Evolutionary conservation across 202 grass and related monocot genomes (phyloP), one percentile per base, ranked within the genome.

Genomic region (Musa balbisiana): DNA sequence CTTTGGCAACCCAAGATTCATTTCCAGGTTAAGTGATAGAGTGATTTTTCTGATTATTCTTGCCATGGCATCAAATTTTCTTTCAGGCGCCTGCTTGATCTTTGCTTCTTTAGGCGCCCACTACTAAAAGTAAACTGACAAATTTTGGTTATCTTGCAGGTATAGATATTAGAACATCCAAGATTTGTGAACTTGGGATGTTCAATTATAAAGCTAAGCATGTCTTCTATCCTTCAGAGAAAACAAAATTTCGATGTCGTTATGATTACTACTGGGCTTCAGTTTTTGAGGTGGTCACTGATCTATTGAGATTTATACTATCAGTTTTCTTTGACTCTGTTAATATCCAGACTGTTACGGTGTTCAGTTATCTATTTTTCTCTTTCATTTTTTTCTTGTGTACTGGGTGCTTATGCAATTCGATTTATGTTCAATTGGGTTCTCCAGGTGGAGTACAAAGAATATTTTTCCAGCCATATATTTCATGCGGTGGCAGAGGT

Each of bases 211-310:
- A 84, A 87, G 77, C 93, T 83, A 93, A 97, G 73, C 90, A 91
- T 82, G 82, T 97, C 10, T 84, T 93, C 77, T 89, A 91, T 78
- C 80, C 85, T 16, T 97, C 79, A 1, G 88, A 83, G 53, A 93
- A 86, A 62, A 89, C 82, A 73, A 93, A 68, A 83, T 92, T 91
- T 53, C 88, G 81, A 25, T 97, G 93, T 64, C 88, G 81, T 58
- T 88, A 97, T 83, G 90, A 93, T 72, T 97, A 97, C 82, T 97
- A 97, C 65, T 97, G 93, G 93, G 86, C 93, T 82, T 93, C 90
- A 72, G 80, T 97, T 84, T 93, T 97, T 71, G 84, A 93, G 90
- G 93, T 93, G 62, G 86, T 23, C 59, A 13, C 55, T 76, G 55
- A 50, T 69, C 27, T n/a, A 76, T 87, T 74, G 20, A 73, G 13